phyloP scores from a whole-genome alignment of 805 yeast species.

The Spencermartinsiella europaea region DNA sequence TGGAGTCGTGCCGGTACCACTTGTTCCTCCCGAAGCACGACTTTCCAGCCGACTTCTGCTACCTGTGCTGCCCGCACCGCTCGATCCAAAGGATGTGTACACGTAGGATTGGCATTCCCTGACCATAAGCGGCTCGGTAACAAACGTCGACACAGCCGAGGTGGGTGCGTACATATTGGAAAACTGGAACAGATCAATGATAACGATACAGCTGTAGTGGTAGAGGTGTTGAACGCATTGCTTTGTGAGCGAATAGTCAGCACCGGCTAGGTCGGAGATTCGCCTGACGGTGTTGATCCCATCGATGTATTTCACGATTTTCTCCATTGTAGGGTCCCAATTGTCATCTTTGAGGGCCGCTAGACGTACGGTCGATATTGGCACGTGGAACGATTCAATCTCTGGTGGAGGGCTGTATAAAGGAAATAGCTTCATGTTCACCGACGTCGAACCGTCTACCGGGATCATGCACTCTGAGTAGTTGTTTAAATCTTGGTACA shows the following conservation, averaged over 20 bases:
- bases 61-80: neutral
- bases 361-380: constrained; percentile 79
- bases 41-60: neutral
- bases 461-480: constrained; percentile 96
- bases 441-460: constrained; percentile 79
- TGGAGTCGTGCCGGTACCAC: neutral
- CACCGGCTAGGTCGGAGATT: constrained; percentile 74
- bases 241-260: constrained; percentile 71
- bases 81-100: constrained; percentile 33
- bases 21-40: constrained; percentile 7
- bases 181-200: constrained; percentile 86
- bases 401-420: constrained; percentile 75
- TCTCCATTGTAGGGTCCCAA: constrained; percentile 97
- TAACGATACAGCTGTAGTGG: constrained; percentile 80
- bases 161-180: constrained; percentile 86
- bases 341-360: constrained; percentile 72
- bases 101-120: constrained; percentile 85
- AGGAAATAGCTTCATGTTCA: constrained; percentile 92
- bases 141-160: constrained; percentile 62
- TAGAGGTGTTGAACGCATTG: constrained; percentile 88
- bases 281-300: constrained; percentile 79
- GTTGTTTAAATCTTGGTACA: constrained; percentile 90
- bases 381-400: constrained; percentile 79
- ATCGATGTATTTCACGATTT: constrained; percentile 77
- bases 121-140: constrained; percentile 60